Percentiles rank a stretch among this genome's conserved stretches.
Conservation (phyloP, 2,329 filamentous ascomycete genomes). For the Diaporthe amygdali region DNA sequence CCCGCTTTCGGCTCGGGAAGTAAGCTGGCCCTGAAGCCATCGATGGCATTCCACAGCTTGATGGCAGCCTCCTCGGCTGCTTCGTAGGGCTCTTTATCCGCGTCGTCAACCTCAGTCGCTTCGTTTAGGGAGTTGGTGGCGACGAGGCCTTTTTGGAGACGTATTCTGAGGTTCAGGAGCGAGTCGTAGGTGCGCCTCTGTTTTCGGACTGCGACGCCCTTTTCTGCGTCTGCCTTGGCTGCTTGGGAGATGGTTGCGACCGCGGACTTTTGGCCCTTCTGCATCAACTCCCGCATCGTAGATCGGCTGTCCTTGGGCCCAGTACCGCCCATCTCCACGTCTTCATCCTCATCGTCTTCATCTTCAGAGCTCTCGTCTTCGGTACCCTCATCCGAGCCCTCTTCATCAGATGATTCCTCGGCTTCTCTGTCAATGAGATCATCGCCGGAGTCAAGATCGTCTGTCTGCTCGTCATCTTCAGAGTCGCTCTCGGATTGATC, state of each 20-base stretch:
- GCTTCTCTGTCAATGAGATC: conserved; percentile 32
- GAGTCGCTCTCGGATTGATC: conserved; percentile 38
- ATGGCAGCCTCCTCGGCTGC: conserved; percentile 87
- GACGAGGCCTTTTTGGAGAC: conserved; percentile 88
- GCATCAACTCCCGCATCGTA: conserved; percentile 71
- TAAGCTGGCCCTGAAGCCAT: conserved; percentile 69
- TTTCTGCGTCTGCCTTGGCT: conserved; percentile 78
- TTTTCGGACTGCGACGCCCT: conserved; percentile 83
- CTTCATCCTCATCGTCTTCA: conserved; percentile 38
- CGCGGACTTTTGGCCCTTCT: conserved; percentile 69
- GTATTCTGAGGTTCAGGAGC: conserved; percentile 87
- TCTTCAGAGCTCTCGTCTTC: conserved; percentile 42
- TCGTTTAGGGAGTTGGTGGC: conserved; percentile 76
- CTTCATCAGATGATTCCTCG: conserved; percentile 26
- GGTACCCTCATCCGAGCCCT: conserved; percentile 34
- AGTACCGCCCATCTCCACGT: conserved; percentile 35
- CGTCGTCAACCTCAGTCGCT: conserved; percentile 42
- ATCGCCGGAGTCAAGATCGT: conserved; percentile 25
- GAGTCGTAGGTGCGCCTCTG: conserved; percentile 89
- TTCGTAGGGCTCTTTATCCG: conserved; percentile 62
- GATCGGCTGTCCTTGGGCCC: conserved; percentile 48
- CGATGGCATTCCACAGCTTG: conserved; percentile 82
- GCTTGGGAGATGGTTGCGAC: conserved; percentile 66
- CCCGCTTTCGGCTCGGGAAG: conserved; percentile 53
- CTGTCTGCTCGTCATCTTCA: conserved; percentile 33